Evolutionary conservation across 495 filamentous ascomycete species (phyloP), one percentile per base, ranked within the genome.

Genomic region (Cenococcum geophilum): DNA sequence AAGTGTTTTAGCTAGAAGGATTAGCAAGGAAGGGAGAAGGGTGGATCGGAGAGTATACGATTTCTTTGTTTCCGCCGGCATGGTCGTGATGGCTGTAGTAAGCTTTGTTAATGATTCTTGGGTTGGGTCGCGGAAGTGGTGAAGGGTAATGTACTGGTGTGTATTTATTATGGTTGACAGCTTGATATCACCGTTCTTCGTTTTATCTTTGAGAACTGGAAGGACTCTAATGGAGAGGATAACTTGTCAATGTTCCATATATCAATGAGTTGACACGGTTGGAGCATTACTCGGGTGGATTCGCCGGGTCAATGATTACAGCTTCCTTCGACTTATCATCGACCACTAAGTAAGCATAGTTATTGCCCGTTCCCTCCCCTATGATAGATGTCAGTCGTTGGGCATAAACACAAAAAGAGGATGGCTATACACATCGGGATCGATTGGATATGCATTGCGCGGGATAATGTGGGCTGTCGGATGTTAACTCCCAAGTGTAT

Each of bases 291-390:
- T 98, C 93, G 5, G 85, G 80, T 10, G 92, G 92, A 74, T 97
- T 83, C 18, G 93, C 93, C 27, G 93, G 95, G 66, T 98, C 93
- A 64, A 98, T 89, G 43, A 98, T 88, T 43, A 96, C 91, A n/a
- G 95, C 89, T 59, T 91, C 87, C 67, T 89, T 87, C 1, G 91
- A 86, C 65, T 89, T 87, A 64, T 97, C 92, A 70, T 98, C 93
- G 34, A 86, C 82, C 18, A 98, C 87, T 1, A 98, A 83, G 71
- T 98, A 98, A 70, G 95, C 92, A 78, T 97, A 98, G 76, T 97
- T 98, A 73, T 98, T 88, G 70, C 85, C 82, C 56, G 77, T 88
- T 47, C 93, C 95, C 76, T 83, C 86, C 92, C 92, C 93, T 96
- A 47, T n/a, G 32, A n/a, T 47, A 40, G 63, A 35, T 10, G 12